A percentile compares a stretch with the other conserved stretches of the same genome.
Evolutionary conservation across 257 asterid species (phyloP).

Genomic region (Nicotiana tomentosiformis): DNA sequence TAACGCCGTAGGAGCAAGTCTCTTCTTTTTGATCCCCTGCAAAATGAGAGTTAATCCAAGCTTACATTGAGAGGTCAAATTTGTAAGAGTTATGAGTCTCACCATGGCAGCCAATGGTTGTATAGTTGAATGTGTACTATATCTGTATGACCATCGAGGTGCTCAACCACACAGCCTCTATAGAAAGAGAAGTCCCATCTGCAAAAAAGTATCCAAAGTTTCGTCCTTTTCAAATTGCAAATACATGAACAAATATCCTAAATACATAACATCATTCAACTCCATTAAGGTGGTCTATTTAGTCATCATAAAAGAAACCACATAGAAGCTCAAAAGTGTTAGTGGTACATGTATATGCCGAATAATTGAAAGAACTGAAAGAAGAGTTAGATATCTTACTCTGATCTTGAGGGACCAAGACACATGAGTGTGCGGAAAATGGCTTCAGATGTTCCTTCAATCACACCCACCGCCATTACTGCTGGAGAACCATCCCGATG

Average conservation of each 20-base stretch:
- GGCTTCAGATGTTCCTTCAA: constrained; percentile 73
- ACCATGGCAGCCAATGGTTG: constrained; percentile 93
- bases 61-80: constrained; percentile 4
- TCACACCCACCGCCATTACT: constrained; percentile 90
- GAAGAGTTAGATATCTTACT: constrained; percentile 38
- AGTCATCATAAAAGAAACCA: not conserved
- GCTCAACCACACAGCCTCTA: constrained; percentile 78
- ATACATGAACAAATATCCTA: not conserved
- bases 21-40: constrained; percentile 81
- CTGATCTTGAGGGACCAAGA: constrained; percentile 79
- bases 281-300: not conserved
- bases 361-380: not conserved
- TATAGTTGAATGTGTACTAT: constrained; percentile 66
- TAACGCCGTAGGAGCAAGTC: constrained; percentile 77
- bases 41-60: constrained; percentile 16
- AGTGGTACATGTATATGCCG: no score
- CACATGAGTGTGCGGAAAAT: constrained; percentile 77
- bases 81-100: constrained; percentile 15
- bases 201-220: constrained; percentile 20
- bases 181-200: constrained; percentile 91
- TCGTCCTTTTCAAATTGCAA: not conserved
- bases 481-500: constrained; percentile 70
- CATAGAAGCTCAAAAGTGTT: no score
- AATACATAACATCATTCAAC: not conserved
- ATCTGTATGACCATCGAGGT: constrained; percentile 86